Evolutionary conservation across 2,329 filamentous ascomycete species (phyloP), one percentile per base, ranked within the genome.

Genomic region (Pseudogymnoascus sp.): DNA sequence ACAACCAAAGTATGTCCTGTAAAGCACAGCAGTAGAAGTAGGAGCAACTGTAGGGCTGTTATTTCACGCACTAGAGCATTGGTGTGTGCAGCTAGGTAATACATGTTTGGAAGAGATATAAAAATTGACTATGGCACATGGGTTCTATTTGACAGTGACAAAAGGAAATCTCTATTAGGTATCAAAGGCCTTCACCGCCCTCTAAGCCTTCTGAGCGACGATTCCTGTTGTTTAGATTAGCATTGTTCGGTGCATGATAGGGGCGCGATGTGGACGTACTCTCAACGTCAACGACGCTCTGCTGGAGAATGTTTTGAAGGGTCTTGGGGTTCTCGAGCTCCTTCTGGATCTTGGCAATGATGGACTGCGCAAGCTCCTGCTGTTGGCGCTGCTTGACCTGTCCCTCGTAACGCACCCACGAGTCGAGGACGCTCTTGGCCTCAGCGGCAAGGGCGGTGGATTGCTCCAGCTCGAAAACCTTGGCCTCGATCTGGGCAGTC

Each of bases 311-410:
- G 83, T 97, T 92, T 84, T 97, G 91, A 73, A 99, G 88, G 70
- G 88, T 85, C 87, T 93, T 97, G 78, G 96, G 95, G 85, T 90
- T 97, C 85, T 97, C 91, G 65, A 99, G 87, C 85, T 97, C 93
- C 87, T 97, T 97, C 80, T 90, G 88, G 76, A 97, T 95, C 87
- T 97, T 99, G 83, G 89, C 87, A 74, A 99, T 97, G 79, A 99
- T 83, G 78, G 82, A 86, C 76, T 96, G 88, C 68, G 95, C 91
- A 70, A 99, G 87, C 85, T 99, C 95, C 80, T 85, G 88, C 86
- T 99, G 95, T 84, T 99, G 92, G 78, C 95, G 89, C 83, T 93
- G 89, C 90, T 97, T 99, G 75, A 99, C 93, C 84, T 97, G 95
- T 73, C 90, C 83, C 83, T 99, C 95, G 80, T 99, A 99, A 77